Evolutionary conservation across 2,329 filamentous ascomycete genomes (phyloP).

Genomic region (Albifimbria verrucaria): DNA sequence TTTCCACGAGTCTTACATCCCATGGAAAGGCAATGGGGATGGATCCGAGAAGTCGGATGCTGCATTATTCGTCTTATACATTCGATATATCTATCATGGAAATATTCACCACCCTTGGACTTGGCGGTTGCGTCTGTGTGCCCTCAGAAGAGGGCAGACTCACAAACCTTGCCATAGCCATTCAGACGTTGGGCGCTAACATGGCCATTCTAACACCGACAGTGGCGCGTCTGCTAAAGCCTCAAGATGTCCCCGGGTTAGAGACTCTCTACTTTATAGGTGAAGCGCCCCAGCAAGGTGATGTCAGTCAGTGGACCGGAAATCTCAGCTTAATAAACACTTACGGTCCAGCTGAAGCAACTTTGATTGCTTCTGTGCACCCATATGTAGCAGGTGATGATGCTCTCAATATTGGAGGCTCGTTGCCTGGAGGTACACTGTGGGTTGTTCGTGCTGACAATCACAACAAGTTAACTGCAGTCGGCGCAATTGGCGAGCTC

Average conservation of each 20-base stretch:
- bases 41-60: neutral
- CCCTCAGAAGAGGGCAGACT: slow-evolving; percentile 7
- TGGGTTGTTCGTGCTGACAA: slow-evolving; percentile 19
- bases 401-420: slow-evolving; percentile 6
- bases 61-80: slow-evolving; percentile 8
- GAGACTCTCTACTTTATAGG: slow-evolving; percentile 8
- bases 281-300: slow-evolving; percentile 3
- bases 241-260: slow-evolving; percentile 4
- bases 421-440: slow-evolving; percentile 5
- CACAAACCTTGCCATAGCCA: slow-evolving; percentile 1
- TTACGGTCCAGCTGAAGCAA: slow-evolving; percentile 40
- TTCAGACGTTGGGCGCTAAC: slow-evolving; percentile 1
- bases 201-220: slow-evolving; percentile 1
- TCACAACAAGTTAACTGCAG: slow-evolving; percentile 13
- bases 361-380: slow-evolving; percentile 18
- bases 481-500: slow-evolving; percentile 25
- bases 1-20: no score
- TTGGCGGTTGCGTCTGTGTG: slow-evolving; percentile 9
- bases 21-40: no score
- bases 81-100: slow-evolving; percentile 7
- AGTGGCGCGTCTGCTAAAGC: neutral
- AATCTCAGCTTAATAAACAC: slow-evolving; percentile 33
- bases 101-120: slow-evolving; percentile 2
- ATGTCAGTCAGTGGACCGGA: slow-evolving; percentile 5
- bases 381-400: neutral